phyloP scores from a whole-genome alignment of 805 yeast genomes.

The Candida yuanshanica region DNA sequence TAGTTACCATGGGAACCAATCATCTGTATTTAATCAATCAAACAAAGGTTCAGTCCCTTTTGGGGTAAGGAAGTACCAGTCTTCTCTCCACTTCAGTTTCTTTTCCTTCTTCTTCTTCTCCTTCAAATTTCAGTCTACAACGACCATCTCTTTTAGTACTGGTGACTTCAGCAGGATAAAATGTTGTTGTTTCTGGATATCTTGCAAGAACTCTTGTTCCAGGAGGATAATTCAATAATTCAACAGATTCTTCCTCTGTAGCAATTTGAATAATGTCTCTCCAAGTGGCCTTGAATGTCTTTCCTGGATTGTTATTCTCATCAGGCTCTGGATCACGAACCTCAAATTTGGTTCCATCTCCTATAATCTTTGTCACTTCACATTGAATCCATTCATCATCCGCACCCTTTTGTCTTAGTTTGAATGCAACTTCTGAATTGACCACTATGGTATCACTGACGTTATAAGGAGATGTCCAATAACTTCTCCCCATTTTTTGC shows the following conservation, averaged over 20 bases:
- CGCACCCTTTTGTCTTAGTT: constrained; percentile 60
- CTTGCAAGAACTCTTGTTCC: constrained; percentile 85
- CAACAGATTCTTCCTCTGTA: constrained; percentile 36
- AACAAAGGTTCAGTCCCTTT: constrained; percentile 7
- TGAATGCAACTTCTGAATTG: constrained; percentile 86
- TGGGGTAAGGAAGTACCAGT: constrained; percentile 73
- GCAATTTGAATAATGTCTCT: constrained; percentile 77
- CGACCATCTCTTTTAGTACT: constrained; percentile 69
- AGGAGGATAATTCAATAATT: constrained; percentile 52
- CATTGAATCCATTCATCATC: constrained; percentile 96
- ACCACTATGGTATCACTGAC: constrained; percentile 51
- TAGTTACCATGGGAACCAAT: too few relatives aligned
- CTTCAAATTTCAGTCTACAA: constrained; percentile 82
- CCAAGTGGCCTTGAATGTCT: constrained; percentile 73
- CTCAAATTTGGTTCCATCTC: constrained; percentile 72
- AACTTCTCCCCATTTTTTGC: constrained; percentile 25
- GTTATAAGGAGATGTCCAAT: constrained; percentile 48
- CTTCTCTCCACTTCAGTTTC: constrained; percentile 90
- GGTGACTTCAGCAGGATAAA: constrained; percentile 89
- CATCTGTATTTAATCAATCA: too few relatives aligned
- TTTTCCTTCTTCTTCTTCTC: constrained; percentile 94
- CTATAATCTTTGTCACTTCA: constrained; percentile 70
- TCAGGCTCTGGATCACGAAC: constrained; percentile 98
- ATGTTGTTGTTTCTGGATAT: constrained; percentile 96
- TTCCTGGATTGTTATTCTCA: constrained; percentile 84